phyloP scores from a whole-genome alignment of 2,329 filamentous ascomycete species.

The Colletotrichum plurivorum region DNA sequence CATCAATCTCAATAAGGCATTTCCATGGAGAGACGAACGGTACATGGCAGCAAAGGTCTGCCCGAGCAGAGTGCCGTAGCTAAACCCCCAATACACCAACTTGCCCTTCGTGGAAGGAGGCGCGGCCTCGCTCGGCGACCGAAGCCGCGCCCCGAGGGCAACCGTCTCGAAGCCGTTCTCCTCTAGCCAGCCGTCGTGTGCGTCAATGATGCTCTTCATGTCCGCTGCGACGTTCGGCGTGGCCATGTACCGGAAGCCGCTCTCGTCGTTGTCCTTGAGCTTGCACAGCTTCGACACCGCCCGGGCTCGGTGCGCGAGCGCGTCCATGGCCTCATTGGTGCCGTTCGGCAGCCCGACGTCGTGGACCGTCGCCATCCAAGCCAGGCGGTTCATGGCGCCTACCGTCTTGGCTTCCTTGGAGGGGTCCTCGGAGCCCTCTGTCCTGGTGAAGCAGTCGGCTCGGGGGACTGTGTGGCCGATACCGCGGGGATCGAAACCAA shows the following conservation, averaged over 20 bases:
- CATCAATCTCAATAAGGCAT: no score
- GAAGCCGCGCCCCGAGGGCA: constrained; percentile 6
- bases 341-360: constrained; percentile 53
- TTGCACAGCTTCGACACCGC: constrained; percentile 52
- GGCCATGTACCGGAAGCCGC: constrained; percentile 38
- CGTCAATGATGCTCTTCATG: constrained; percentile 41
- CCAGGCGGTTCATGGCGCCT: constrained; percentile 50
- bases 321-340: constrained; percentile 49
- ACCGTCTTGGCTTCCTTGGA: constrained; percentile 44
- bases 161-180: constrained; percentile 28
- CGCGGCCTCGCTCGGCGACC: constrained; percentile 15
- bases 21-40: constrained; percentile 35
- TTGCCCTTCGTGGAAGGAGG: constrained; percentile 41
- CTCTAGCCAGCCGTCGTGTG: constrained; percentile 36
- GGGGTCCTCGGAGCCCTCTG: not conserved
- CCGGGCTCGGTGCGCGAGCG: constrained; percentile 46
- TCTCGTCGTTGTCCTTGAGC: constrained; percentile 44
- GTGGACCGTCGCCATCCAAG: constrained; percentile 49
- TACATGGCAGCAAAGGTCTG: constrained; percentile 55
- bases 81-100: constrained; percentile 54
- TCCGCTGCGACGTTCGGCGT: constrained; percentile 43
- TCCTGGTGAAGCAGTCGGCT: constrained; percentile 55
- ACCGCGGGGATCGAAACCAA: constrained; percentile 65
- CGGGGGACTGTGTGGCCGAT: constrained; percentile 55
- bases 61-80: constrained; percentile 55